Evolutionary conservation across 345 rosid species (phyloP), one percentile per base, ranked within the genome.

Genomic region (Combretum micranthum): DNA sequence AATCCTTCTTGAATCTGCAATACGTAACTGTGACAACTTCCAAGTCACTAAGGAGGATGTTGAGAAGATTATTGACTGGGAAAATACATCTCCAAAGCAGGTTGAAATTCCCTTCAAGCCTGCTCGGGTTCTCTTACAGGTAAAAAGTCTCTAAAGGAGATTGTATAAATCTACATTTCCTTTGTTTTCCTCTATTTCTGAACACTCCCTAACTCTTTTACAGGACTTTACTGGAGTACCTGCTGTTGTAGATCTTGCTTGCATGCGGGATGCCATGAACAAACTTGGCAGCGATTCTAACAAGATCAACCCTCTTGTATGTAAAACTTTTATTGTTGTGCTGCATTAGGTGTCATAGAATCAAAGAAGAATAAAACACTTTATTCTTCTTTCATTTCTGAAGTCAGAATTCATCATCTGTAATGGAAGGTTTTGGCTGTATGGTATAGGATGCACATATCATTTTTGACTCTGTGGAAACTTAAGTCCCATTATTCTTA

Each of bases 41-140:
- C 86, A 82, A 70, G 88, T 87, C 44, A 83, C 79, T 21, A 82
- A 79, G 73, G 82, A 83, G 49, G 96, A 87, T 68, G 89, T 83
- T 57, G 96, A 90, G 64, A 87, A 87, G 68, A 90, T 65, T 52
- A 69, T 83, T 70, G 94, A 83, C 58, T 85, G 97, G 97, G 96
- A 90, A 62, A 85, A 79, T 50, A 50, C 88, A 47, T 55, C 80
- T 11, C 76, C 71, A 2, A 64, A 81, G 60, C 82, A 65, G 67
- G 97, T 90, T 57, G 94, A 87, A 67, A 90, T 90, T 46, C 77
- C 92, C 23, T 90, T 90, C 86, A 85, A 90, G 76, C 96, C 95
- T 53, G 94, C 90, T 52, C 84, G 90, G 58, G 90, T 85, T 57
- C 80, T 87, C 54, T 64, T 87, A 50, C 94, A 85, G 90, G 97